These are phyloP conservation scores for Cryomyces antarcticus DNA, from an alignment of 495 filamentous ascomycete genomes.

Conservation along the genomic window DNA sequence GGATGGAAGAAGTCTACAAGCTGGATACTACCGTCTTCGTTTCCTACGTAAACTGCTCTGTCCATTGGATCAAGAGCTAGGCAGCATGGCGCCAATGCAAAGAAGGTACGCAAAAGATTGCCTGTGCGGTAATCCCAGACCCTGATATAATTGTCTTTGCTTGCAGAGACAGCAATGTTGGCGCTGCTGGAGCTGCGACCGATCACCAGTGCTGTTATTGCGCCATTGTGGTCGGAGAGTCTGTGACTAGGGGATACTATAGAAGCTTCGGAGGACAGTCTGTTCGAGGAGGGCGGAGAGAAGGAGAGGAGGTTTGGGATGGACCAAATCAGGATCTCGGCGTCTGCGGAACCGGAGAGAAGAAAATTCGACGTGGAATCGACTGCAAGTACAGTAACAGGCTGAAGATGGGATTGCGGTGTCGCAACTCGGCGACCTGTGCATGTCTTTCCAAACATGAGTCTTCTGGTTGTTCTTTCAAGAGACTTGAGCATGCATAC, in stretches of 20 bases:
- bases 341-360: slow-evolving; percentile 73
- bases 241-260: slow-evolving; percentile 32
- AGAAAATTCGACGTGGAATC: slow-evolving; percentile 57
- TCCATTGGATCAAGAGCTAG: slow-evolving; percentile 66
- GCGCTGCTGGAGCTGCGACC: slow-evolving; percentile 46
- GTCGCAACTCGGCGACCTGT: slow-evolving; percentile 78
- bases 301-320: slow-evolving; percentile 52
- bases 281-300: slow-evolving; percentile 19
- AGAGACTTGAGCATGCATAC: slow-evolving; percentile 23
- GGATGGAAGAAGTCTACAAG: slow-evolving; percentile 49
- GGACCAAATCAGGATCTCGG: slow-evolving; percentile 81
- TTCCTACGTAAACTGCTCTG: slow-evolving; percentile 61
- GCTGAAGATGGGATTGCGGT: slow-evolving; percentile 70
- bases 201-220: slow-evolving; percentile 46
- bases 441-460: slow-evolving; percentile 32
- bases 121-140: slow-evolving; percentile 80
- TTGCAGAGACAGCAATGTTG: slow-evolving; percentile 58
- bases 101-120: slow-evolving; percentile 50
- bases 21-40: slow-evolving; percentile 68
- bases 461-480: background rate
- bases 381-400: slow-evolving; percentile 54
- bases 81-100: slow-evolving; percentile 49
- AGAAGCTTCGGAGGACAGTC: slow-evolving; percentile 7
- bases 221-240: slow-evolving; percentile 61
- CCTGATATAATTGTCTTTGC: slow-evolving; percentile 62